phyloP scores from a whole-genome alignment of 2,329 filamentous ascomycete species.

The Arachnomyces sp. region DNA sequence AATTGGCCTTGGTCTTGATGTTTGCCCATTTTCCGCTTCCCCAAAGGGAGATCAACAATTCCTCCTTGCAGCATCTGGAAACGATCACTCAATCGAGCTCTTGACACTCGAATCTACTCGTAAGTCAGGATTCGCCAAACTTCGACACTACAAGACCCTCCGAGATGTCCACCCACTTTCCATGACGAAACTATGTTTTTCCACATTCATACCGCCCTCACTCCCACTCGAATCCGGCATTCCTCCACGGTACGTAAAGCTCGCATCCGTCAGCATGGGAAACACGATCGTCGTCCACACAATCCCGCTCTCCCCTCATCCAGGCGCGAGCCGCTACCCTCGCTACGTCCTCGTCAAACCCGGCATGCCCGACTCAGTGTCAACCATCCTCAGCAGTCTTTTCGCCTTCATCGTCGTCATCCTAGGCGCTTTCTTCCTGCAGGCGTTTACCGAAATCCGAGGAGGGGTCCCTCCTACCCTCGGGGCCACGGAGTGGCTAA shows the following conservation, averaged over 20 bases:
- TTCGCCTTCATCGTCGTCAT: slow-evolving; percentile 56
- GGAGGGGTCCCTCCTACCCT: slow-evolving; percentile 52
- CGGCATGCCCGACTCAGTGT: slow-evolving; percentile 44
- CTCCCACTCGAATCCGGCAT: slow-evolving; percentile 42
- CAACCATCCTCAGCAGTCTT: slow-evolving; percentile 49
- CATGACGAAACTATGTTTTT: slow-evolving; percentile 50
- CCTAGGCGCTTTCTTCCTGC: slow-evolving; percentile 55
- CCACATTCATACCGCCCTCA: slow-evolving; percentile 45
- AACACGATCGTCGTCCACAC: slow-evolving; percentile 75
- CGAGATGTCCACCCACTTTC: slow-evolving; percentile 50
- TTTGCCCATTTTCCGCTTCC: slow-evolving; percentile 58
- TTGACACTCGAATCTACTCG: slow-evolving; percentile 65
- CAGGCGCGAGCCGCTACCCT: slow-evolving; percentile 39
- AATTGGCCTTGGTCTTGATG: slow-evolving; percentile 70
- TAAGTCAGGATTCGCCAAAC: slow-evolving; percentile 36
- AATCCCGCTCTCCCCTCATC: slow-evolving; percentile 55
- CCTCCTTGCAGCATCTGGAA: slow-evolving; percentile 70
- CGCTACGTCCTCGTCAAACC: slow-evolving; percentile 65
- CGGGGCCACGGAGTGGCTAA: slow-evolving; percentile 50
- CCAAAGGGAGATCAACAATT: slow-evolving; percentile 64
- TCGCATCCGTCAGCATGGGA: slow-evolving; percentile 74
- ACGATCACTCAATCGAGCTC: slow-evolving; percentile 70
- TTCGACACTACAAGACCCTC: slow-evolving; percentile 46
- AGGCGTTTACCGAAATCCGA: slow-evolving; percentile 54
- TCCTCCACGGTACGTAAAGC: slow-evolving; percentile 57